phyloP scores from a whole-genome alignment of 352 stramenopile species.

The Globisporangium recalcitrans region DNA sequence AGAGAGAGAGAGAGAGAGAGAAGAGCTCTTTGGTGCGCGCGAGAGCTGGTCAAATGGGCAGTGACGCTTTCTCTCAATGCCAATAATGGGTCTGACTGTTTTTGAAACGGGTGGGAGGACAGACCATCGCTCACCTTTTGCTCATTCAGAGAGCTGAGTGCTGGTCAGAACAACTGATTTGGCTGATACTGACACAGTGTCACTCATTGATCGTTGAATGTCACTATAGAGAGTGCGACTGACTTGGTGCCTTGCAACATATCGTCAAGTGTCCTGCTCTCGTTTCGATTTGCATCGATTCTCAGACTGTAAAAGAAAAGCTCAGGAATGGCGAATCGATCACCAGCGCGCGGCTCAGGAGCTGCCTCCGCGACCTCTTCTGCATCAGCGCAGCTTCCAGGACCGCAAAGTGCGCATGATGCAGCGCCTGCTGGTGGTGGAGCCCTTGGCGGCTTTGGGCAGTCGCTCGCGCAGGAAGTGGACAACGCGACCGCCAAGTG shows the following conservation, averaged over 20 bases:
- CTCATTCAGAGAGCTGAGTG: neutral
- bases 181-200: neutral
- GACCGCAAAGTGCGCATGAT: neutral
- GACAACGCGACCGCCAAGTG: constrained; percentile 54
- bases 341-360: neutral
- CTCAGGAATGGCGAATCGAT: neutral
- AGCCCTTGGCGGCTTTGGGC: constrained; percentile 16
- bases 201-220: neutral
- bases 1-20: neutral
- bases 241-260: neutral
- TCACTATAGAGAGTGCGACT: too few relatives aligned
- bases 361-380: too few relatives aligned
- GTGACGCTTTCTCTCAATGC: neutral
- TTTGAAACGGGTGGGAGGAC: neutral
- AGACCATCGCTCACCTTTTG: neutral
- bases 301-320: neutral
- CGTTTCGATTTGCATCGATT: neutral
- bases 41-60: neutral
- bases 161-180: neutral
- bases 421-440: neutral
- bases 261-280: neutral
- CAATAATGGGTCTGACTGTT: neutral
- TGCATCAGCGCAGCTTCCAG: neutral
- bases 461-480: constrained; percentile 22
- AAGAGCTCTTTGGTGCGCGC: neutral